Percentiles rank a stretch among this genome's conserved stretches.
These are phyloP conservation scores for Apophysomyces elegans DNA, from an alignment of 371 early-diverging fungal species.

Conservation along the genomic window DNA sequence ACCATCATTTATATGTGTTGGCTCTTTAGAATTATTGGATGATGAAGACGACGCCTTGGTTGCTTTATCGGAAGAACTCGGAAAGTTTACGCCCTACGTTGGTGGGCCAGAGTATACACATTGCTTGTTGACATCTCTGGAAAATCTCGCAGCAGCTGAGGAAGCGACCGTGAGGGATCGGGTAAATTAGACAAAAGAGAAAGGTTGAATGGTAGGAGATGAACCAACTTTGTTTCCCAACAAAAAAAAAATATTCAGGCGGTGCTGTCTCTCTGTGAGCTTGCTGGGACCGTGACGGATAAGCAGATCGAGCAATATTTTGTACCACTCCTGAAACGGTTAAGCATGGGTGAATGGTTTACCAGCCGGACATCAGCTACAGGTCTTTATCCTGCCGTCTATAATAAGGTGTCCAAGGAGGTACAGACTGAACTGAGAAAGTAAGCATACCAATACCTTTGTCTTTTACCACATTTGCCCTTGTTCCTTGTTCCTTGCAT, in stretches of 20 bases:
- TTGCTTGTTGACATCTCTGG: slow-evolving; percentile 84
- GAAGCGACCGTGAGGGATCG: slow-evolving; percentile 95
- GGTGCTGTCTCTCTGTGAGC: slow-evolving; percentile 87
- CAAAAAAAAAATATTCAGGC: slow-evolving; percentile 61
- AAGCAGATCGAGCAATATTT: slow-evolving; percentile 84
- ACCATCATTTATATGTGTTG: slow-evolving; percentile 8
- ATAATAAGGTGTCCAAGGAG: slow-evolving; percentile 69
- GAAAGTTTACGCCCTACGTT: slow-evolving; percentile 86
- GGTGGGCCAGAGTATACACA: slow-evolving; percentile 88
- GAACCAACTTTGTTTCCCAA: slow-evolving; percentile 8
- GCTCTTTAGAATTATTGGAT: slow-evolving; percentile 85
- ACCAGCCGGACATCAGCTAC: slow-evolving; percentile 93
- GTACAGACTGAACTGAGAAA: slow-evolving; percentile 84
- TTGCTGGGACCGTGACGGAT: slow-evolving; percentile 69
- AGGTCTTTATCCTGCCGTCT: slow-evolving; percentile 87
- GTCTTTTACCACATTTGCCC: too few relatives aligned
- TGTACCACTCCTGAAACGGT: slow-evolving; percentile 86
- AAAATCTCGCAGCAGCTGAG: slow-evolving; percentile 93
- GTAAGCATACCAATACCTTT: slow-evolving; percentile 37
- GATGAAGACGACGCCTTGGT: slow-evolving; percentile 96
- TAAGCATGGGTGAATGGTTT: slow-evolving; percentile 95
- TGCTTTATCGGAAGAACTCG: slow-evolving; percentile 93
- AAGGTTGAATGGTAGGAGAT: neutral
- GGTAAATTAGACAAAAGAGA: slow-evolving; percentile 44
- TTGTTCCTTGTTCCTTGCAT: too few relatives aligned